Evolutionary conservation across 2,329 filamentous ascomycete genomes (phyloP).

Genomic region (Talaromyces sp.): DNA sequence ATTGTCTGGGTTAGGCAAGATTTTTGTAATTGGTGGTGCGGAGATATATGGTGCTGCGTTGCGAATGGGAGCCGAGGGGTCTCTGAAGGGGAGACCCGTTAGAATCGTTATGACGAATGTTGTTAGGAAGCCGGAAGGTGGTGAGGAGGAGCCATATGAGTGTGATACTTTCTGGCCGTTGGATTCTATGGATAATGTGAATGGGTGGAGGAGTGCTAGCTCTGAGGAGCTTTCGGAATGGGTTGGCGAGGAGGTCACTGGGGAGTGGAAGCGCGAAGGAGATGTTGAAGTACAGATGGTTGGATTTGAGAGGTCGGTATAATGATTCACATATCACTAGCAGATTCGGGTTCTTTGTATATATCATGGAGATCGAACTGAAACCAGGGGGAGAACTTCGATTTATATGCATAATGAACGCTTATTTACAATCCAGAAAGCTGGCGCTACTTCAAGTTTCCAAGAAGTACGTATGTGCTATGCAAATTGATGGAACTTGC

Average conservation of each 20-base stretch:
- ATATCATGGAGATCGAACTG: no score
- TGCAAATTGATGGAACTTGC: background rate
- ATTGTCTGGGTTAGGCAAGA: slow-evolving; percentile 51
- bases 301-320: slow-evolving; percentile 40
- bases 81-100: slow-evolving; percentile 21
- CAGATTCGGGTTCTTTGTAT: no score
- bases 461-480: background rate
- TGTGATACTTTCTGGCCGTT: slow-evolving; percentile 54
- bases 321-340: no score
- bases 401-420: background rate
- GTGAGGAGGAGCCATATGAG: slow-evolving; percentile 39
- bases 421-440: background rate
- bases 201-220: slow-evolving; percentile 38
- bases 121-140: slow-evolving; percentile 26
- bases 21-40: slow-evolving; percentile 88
- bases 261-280: slow-evolving; percentile 51
- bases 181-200: slow-evolving; percentile 33
- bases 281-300: slow-evolving; percentile 54
- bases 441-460: background rate
- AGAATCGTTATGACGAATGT: slow-evolving; percentile 48
- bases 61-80: slow-evolving; percentile 17
- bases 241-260: slow-evolving; percentile 46
- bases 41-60: slow-evolving; percentile 80
- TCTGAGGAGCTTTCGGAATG: slow-evolving; percentile 41
- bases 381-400: no score